Evolutionary conservation across 2,329 filamentous ascomycete species (phyloP).

Genomic region (Ascocoryne sarcoides): DNA sequence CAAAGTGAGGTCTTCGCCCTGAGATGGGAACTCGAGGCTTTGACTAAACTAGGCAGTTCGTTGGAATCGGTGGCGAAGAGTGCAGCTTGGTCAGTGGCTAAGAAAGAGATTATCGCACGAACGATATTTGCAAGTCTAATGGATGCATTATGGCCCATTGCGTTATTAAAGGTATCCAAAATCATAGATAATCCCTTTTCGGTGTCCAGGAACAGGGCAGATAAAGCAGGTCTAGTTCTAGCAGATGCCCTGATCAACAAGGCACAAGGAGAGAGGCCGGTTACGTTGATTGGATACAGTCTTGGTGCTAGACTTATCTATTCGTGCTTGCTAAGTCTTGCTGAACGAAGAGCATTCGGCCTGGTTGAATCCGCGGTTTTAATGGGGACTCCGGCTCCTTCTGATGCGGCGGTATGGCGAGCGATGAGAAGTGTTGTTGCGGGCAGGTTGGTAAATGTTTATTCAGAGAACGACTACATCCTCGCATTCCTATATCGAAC

Average conservation of each 20-base stretch:
- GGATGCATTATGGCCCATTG: conserved; percentile 62
- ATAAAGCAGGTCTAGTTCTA: conserved; percentile 71
- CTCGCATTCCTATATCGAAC: conserved; percentile 82
- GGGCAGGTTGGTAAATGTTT: conserved; percentile 80
- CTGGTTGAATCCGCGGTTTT: conserved; percentile 76
- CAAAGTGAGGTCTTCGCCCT: conserved; percentile 74
- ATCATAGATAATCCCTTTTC: conserved; percentile 76
- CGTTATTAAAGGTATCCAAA: conserved; percentile 55
- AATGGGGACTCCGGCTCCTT: conserved; percentile 73
- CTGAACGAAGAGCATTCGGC: conserved; percentile 72
- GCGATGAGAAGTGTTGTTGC: conserved; percentile 68
- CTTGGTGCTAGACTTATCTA: conserved; percentile 77
- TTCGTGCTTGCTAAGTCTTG: conserved; percentile 67
- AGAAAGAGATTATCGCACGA: conserved; percentile 53
- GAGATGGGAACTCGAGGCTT: conserved; percentile 70
- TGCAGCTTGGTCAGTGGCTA: conserved; percentile 70
- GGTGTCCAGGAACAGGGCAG: conserved; percentile 65
- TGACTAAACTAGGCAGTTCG: conserved; percentile 69
- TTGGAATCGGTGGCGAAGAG: conserved; percentile 71
- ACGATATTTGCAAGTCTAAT: conserved; percentile 58
- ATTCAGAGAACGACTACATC: conserved; percentile 78
- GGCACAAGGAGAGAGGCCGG: conserved; percentile 72
- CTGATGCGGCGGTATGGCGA: conserved; percentile 63
- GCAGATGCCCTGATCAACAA: conserved; percentile 76
- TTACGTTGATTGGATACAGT: conserved; percentile 75